phyloP scores from a whole-genome alignment of 192 early-diverging fungal species.

The Dispira parvispora region DNA sequence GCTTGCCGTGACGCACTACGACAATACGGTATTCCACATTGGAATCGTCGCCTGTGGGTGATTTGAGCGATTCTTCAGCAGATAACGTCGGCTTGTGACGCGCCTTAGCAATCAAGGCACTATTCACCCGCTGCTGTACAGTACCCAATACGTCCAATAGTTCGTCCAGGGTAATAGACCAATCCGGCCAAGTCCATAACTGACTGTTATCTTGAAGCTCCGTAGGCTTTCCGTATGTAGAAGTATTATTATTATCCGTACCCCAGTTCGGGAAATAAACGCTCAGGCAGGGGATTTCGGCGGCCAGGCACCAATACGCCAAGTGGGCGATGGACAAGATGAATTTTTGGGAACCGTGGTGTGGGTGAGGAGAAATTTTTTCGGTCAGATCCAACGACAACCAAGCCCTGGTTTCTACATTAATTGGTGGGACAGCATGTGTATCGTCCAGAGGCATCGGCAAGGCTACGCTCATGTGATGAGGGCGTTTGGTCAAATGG shows the following conservation, averaged over 20 bases:
- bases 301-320: slow-evolving; percentile 6
- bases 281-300: slow-evolving; percentile 8
- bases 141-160: not conserved
- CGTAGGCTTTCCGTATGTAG: not conserved
- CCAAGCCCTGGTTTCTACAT: not conserved
- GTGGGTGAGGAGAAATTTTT: not conserved
- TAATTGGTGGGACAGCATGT: not conserved
- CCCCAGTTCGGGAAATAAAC: slow-evolving; percentile 3
- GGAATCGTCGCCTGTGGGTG: no score
- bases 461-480: slow-evolving; percentile 6
- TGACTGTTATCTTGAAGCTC: not conserved
- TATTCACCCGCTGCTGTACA: not conserved
- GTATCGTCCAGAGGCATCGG: not conserved
- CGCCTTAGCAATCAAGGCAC: not conserved
- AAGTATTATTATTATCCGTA: no score
- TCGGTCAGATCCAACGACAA: not conserved
- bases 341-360: not conserved
- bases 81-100: no score
- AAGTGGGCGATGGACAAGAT: not conserved
- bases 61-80: no score
- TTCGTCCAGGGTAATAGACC: not conserved
- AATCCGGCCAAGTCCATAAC: not conserved
- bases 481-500: slow-evolving; percentile 1
- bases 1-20: no score
- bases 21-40: no score